Base-by-base conservation (phyloP, 306 rosid genomes). In the Notholithocarpus densiflorus region DNA sequence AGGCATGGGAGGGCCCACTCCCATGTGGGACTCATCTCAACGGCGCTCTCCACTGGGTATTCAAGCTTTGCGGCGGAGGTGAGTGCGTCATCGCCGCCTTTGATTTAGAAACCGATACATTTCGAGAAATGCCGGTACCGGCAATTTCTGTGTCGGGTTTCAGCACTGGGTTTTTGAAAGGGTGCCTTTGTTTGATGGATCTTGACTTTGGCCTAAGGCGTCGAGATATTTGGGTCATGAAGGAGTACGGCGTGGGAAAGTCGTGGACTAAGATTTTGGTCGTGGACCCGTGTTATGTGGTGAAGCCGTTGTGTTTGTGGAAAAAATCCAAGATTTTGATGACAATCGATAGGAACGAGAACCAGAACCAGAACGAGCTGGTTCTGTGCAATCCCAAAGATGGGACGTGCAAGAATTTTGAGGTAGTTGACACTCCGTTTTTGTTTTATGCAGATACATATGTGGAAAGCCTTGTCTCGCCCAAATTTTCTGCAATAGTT, bases 391-490 rank as follows among this genome's bases (percentile, higher is more conserved):
- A 12, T 1, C 53, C 53, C 0, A 12, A 48, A 13, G 53, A 48
- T 48, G 53, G 53, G 5, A 48, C 53, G 17, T 48, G 53, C 17
- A 48, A 48, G 53, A 12, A 48, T 48, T 48, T 48, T 48, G 53
- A 48, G 17, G 53, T 45, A 3, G 15, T 10, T 13, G 53, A 15
- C 14, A 48, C 3, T 48, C 15, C 53, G 53, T 3, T 10, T 48
- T 12, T 0, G 17, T 48, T 48, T 12, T 48, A 27, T 23, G 62
- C 21, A 6, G 79, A 69, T 17, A 15, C 27, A 1, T 75, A 62
- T 59, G 56, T 75, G 17, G 79, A 75, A 56, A 27, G 79, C 59
- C 79, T 48, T 29, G 43, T 62, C 68, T 62, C 62, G 0, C 79
- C 56, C 12, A 19, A 19, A 9, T 2, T 65, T 48, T 48, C 17